phyloP scores from a whole-genome alignment of 2,329 filamentous ascomycete genomes.

The Pseudopithomyces maydicus region DNA sequence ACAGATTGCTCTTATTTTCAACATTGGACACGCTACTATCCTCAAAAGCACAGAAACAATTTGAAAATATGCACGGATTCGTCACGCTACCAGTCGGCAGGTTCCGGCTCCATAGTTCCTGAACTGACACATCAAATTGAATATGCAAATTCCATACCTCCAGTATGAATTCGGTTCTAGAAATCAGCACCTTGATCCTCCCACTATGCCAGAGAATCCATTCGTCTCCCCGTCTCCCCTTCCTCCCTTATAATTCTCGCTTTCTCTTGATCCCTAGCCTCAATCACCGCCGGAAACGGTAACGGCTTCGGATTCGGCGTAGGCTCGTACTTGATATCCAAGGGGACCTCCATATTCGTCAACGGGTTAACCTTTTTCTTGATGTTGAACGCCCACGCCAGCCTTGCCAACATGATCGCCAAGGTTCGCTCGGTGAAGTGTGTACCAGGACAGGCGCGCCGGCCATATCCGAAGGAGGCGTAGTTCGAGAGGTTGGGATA shows the following conservation, averaged over 20 bases:
- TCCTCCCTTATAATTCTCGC: neutral
- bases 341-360: neutral
- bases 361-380: neutral
- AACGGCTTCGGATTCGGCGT: neutral
- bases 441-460: slow-evolving; percentile 16
- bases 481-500: slow-evolving; percentile 16
- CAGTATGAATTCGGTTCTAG: too few relatives aligned
- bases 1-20: too few relatives aligned
- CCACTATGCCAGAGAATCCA: neutral
- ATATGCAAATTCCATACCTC: too few relatives aligned
- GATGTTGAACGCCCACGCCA: slow-evolving; percentile 21
- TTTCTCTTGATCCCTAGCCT: neutral
- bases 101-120: too few relatives aligned
- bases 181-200: too few relatives aligned
- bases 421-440: slow-evolving; percentile 20
- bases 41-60: too few relatives aligned
- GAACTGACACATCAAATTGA: too few relatives aligned
- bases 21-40: too few relatives aligned
- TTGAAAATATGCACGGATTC: too few relatives aligned
- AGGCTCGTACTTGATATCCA: neutral
- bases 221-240: neutral
- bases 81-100: too few relatives aligned
- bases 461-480: slow-evolving; percentile 18
- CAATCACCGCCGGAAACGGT: neutral
- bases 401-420: slow-evolving; percentile 10